Evolutionary conservation across 169 alveolate genomes (phyloP).

Genomic region (Cryptosporidium viatorum): DNA sequence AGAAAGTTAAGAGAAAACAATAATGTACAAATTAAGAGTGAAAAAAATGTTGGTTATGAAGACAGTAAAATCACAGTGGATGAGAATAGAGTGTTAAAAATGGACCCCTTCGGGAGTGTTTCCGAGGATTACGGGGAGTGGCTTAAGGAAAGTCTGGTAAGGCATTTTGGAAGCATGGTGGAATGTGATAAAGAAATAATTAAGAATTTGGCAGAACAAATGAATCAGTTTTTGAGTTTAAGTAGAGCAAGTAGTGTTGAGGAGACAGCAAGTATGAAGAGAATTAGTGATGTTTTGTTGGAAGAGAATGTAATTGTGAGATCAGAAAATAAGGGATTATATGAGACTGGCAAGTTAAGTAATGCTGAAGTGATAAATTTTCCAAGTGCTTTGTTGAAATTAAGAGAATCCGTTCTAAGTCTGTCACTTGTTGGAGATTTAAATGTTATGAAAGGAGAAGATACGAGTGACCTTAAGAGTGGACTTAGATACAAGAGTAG

Average conservation of each 20-base stretch:
- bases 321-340: neutral
- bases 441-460: neutral
- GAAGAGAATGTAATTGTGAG: conserved; percentile 12
- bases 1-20: neutral
- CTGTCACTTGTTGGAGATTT: neutral
- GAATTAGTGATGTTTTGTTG: conserved; percentile 44
- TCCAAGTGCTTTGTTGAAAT: conserved; percentile 27
- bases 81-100: neutral
- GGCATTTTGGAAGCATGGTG: conserved; percentile 33
- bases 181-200: conserved; percentile 34
- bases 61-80: neutral
- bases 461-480: neutral
- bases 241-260: conserved; percentile 28
- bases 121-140: conserved; percentile 26
- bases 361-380: conserved; percentile 33
- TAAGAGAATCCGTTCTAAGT: conserved; percentile 31
- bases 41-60: neutral
- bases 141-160: conserved; percentile 7
- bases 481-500: neutral
- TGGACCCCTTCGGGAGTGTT: conserved; percentile 41
- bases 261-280: conserved; percentile 18
- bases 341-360: neutral
- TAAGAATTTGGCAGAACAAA: conserved; percentile 33
- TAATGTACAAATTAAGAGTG: too few relatives aligned
- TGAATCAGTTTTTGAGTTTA: conserved; percentile 46